Percentiles rank a stretch among this genome's conserved stretches.
phyloP scores from a whole-genome alignment of 2,329 filamentous ascomycete genomes.

The Aspergillus pseudotamarii region DNA sequence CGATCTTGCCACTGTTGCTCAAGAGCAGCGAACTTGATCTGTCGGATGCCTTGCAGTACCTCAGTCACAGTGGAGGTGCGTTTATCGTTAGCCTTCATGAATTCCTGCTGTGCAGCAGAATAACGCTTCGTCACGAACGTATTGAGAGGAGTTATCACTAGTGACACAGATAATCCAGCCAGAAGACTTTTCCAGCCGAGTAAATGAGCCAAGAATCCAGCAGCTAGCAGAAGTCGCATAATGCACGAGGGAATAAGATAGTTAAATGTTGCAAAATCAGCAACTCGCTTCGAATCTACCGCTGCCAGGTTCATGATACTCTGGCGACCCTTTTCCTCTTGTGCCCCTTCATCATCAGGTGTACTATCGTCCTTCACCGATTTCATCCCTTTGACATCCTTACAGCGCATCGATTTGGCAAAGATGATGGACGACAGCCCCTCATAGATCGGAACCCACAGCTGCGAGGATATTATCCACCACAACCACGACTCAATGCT shows the following conservation, averaged over 20 bases:
- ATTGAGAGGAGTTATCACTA: conserved; percentile 68
- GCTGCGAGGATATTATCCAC: conserved; percentile 66
- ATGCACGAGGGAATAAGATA: conserved; percentile 65
- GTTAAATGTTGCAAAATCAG: conserved; percentile 68
- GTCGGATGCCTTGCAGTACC: conserved; percentile 73
- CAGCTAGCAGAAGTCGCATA: conserved; percentile 65
- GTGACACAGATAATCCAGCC: conserved; percentile 65
- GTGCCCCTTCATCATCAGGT: conserved; percentile 48
- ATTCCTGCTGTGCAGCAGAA: conserved; percentile 62
- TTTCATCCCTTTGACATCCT: conserved; percentile 59
- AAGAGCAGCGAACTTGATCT: conserved; percentile 79
- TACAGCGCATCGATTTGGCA: conserved; percentile 73
- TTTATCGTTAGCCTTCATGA: conserved; percentile 75
- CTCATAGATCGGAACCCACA: conserved; percentile 68
- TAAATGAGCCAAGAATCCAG: conserved; percentile 65
- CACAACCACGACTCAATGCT: conserved; percentile 68
- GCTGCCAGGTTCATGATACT: conserved; percentile 76
- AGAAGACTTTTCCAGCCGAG: conserved; percentile 71
- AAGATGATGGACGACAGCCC: conserved; percentile 75
- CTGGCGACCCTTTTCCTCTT: conserved; percentile 63
- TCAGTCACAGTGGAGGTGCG: conserved; percentile 76
- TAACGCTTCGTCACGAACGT: conserved; percentile 67
- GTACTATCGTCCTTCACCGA: conserved; percentile 48
- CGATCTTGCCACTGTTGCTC: conserved; percentile 74
- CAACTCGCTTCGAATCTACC: conserved; percentile 70